Conservation (phyloP, 2,329 filamentous ascomycete genomes). For the Neoascochyta sp. region DNA sequence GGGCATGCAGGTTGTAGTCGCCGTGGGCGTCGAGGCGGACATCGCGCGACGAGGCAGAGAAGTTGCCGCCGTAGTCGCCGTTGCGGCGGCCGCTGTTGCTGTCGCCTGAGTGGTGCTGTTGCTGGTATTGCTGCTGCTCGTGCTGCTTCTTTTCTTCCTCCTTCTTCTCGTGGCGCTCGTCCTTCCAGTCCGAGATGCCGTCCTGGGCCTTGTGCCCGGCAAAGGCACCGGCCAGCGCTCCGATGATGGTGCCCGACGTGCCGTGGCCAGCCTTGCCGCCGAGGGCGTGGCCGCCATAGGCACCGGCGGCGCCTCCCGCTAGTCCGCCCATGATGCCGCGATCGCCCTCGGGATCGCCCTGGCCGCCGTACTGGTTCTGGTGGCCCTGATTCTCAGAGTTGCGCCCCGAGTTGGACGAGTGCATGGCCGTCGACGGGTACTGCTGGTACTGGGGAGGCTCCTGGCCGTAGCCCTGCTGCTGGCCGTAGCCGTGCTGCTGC, state of each 20-base stretch:
- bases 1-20: constrained; percentile 26
- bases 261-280: constrained; percentile 24
- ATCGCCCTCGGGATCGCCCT: constrained; percentile 21
- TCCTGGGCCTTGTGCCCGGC: constrained; percentile 24
- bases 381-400: constrained; percentile 22
- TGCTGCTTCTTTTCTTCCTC: constrained; percentile 20
- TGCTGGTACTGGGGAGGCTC: constrained; percentile 24
- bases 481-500: constrained; percentile 13
- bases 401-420: constrained; percentile 20
- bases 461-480: constrained; percentile 12
- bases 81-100: constrained; percentile 9
- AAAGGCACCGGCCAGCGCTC: constrained; percentile 23
- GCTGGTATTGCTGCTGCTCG: constrained; percentile 13
- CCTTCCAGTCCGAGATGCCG: constrained; percentile 19
- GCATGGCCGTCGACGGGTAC: constrained; percentile 15
- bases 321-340: constrained; percentile 26
- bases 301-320: constrained; percentile 25
- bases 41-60: constrained; percentile 20
- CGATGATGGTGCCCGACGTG: constrained; percentile 19
- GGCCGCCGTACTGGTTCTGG: constrained; percentile 20
- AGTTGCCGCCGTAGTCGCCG: constrained; percentile 23
- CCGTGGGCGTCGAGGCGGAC: constrained; percentile 25
- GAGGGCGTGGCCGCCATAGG: constrained; percentile 24
- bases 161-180: constrained; percentile 28
- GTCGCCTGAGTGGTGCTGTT: constrained; percentile 10